Evolutionary conservation across 1,284 basidiomycete genomes (phyloP).

Genomic region (Puccinia hordei): DNA sequence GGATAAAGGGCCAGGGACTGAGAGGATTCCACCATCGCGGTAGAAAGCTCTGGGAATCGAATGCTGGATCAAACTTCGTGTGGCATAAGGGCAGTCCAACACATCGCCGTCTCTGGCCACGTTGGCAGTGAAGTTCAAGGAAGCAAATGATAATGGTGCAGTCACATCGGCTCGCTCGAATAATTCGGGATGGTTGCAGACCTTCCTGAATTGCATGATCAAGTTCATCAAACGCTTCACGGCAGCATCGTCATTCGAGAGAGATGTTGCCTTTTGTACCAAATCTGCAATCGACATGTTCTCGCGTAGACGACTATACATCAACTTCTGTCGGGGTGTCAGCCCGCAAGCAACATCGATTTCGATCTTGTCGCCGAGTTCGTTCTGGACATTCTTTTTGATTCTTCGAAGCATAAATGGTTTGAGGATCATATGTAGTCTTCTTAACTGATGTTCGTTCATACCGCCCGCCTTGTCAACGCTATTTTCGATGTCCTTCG

Average conservation of each 20-base stretch:
- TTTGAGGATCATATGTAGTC: constrained; percentile 98
- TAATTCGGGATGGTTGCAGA: constrained; percentile 97
- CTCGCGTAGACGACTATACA: constrained; percentile 85
- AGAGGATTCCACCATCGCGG: constrained; percentile 73
- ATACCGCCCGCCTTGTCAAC: constrained; percentile 84
- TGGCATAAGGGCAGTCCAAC: constrained; percentile 77
- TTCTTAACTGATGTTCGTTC: constrained; percentile 91
- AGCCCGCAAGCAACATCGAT: constrained; percentile 93
- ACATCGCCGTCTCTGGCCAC: constrained; percentile 82
- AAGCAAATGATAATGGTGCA: constrained; percentile 84
- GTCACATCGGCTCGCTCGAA: constrained; percentile 96
- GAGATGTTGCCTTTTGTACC: constrained; percentile 84
- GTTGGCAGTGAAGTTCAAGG: constrained; percentile 78
- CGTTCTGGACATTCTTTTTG: constrained; percentile 98
- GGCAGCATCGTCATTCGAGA: constrained; percentile 78
- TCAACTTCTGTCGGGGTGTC: constrained; percentile 85
- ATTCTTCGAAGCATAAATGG: constrained; percentile 98
- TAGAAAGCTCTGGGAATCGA: constrained; percentile 76
- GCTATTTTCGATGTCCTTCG: constrained; percentile 96
- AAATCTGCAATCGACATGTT: constrained; percentile 95
- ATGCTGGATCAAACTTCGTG: constrained; percentile 80
- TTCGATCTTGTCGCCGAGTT: constrained; percentile 99
- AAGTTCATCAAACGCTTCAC: constrained; percentile 96
- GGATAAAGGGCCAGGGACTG: constrained; percentile 68
- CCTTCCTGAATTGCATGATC: constrained; percentile 99